Percentiles rank a stretch among this genome's conserved stretches.
phyloP scores from a whole-genome alignment of 176 grass and related monocot genomes.

The Lolium perenne region DNA sequence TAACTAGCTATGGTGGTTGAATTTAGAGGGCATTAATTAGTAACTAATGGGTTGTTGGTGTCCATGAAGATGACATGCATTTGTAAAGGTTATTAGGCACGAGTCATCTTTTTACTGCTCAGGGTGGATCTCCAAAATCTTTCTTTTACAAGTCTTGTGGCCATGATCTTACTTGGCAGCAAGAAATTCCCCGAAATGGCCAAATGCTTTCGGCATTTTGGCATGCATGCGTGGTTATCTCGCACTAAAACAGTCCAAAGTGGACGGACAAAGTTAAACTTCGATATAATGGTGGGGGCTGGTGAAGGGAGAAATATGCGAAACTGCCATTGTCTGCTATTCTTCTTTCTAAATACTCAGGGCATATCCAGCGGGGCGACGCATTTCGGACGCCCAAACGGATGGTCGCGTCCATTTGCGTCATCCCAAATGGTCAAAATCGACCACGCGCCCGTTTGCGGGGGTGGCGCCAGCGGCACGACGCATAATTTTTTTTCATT shows the following conservation, averaged over 20 bases:
- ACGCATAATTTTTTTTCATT: no score
- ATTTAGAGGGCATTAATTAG: conserved; percentile 16
- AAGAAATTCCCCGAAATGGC: background rate
- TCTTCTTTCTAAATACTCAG: background rate
- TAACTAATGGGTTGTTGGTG: conserved; percentile 51
- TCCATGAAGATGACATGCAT: conserved; percentile 46
- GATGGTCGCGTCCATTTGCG: no score
- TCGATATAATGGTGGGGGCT: background rate
- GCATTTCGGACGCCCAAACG: no score
- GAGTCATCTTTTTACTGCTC: conserved; percentile 32
- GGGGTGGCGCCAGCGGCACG: no score
- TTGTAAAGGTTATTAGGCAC: conserved; percentile 19
- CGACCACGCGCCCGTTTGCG: no score
- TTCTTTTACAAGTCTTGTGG: background rate
- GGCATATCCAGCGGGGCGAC: no score
- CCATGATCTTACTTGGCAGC: background rate
- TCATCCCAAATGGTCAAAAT: no score
- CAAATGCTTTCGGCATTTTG: conserved; percentile 18
- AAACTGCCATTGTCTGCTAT: background rate
- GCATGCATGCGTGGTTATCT: background rate
- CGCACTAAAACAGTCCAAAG: background rate
- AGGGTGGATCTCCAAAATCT: conserved; percentile 29
- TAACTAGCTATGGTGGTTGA: conserved; percentile 30
- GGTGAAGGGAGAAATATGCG: background rate
- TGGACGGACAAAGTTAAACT: background rate